A percentile compares a stretch with the other conserved stretches of the same genome.
These are phyloP conservation scores for Rhizopogon rudus DNA, from an alignment of 768 basidiomycete species.

Conservation along the genomic window DNA sequence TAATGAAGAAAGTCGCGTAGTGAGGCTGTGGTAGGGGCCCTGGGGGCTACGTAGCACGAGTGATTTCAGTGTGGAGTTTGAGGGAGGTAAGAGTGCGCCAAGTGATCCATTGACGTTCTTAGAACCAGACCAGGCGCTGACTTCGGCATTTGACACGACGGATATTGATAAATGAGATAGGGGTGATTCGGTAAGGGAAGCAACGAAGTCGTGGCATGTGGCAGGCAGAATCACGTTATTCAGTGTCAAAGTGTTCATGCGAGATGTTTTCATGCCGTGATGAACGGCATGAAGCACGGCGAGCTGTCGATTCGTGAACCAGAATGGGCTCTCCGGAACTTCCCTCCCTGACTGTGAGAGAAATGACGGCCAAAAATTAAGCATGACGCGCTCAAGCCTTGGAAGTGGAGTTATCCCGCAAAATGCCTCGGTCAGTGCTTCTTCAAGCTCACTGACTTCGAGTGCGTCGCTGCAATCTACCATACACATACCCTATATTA, in stretches of 20 bases:
- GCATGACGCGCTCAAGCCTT: constrained; percentile 16
- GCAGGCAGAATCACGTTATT: constrained; percentile 21
- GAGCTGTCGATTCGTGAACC: constrained; percentile 26
- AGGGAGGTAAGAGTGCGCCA: constrained; percentile 16
- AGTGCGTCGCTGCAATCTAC: constrained; percentile 19
- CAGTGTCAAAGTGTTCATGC: constrained; percentile 15
- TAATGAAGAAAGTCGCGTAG: constrained; percentile 13
- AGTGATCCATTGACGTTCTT: constrained; percentile 22
- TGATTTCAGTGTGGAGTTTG: constrained; percentile 16
- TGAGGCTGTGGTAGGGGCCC: constrained; percentile 23
- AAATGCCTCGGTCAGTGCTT: constrained; percentile 21
- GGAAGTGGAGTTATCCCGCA: constrained; percentile 14
- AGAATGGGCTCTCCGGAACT: constrained; percentile 22
- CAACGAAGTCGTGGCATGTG: constrained; percentile 21
- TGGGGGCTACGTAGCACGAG: constrained; percentile 22
- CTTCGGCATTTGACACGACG: constrained; percentile 25
- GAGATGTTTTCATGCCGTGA: constrained; percentile 14
- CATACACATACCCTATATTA: neutral
- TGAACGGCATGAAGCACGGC: constrained; percentile 20
- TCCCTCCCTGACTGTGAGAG: constrained; percentile 15
- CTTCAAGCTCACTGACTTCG: constrained; percentile 27
- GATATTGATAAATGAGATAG: constrained; percentile 26
- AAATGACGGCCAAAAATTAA: constrained; percentile 29
- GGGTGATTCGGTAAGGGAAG: constrained; percentile 18
- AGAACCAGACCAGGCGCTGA: constrained; percentile 24